Percentiles rank a stretch among this genome's conserved stretches.
phyloP scores from a whole-genome alignment of 306 rosid genomes.

The Fagus crenata region DNA sequence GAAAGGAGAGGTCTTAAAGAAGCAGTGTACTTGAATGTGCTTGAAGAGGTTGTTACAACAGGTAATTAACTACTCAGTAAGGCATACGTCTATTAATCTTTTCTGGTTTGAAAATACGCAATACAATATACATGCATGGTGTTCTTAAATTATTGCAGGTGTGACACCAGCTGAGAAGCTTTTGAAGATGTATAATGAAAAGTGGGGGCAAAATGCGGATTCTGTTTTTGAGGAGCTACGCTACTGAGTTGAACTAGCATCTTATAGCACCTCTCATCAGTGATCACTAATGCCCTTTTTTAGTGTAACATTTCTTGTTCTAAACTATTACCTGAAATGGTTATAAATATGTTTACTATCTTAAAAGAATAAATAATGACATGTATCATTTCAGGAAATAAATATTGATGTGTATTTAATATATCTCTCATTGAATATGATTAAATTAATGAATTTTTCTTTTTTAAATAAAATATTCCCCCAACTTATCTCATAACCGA shows the following conservation, averaged over 20 bases:
- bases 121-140: not conserved
- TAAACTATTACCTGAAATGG: too few species aligned
- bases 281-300: too few species aligned
- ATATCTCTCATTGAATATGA: too few species aligned
- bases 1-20: slow-evolving; percentile 91
- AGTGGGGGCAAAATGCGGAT: slow-evolving; percentile 81
- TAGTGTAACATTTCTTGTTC: too few species aligned
- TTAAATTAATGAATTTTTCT: too few species aligned
- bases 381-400: too few species aligned
- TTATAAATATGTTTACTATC: too few species aligned
- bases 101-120: not conserved
- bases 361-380: too few species aligned
- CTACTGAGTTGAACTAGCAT: slow-evolving; percentile 49
- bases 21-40: slow-evolving; percentile 84
- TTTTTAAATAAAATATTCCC: too few species aligned
- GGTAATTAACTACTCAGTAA: slow-evolving; percentile 40
- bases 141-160: slow-evolving; percentile 43
- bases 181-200: slow-evolving; percentile 73
- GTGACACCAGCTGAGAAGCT: slow-evolving; percentile 91
- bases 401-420: too few species aligned
- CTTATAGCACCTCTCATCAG: too few species aligned
- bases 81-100: not conserved
- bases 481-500: too few species aligned
- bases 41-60: slow-evolving; percentile 80
- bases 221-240: slow-evolving; percentile 88